These are phyloP conservation scores for Pseudoneurospora amorphoporcata DNA, from an alignment of 495 filamentous ascomycete species.

Conservation along the genomic window DNA sequence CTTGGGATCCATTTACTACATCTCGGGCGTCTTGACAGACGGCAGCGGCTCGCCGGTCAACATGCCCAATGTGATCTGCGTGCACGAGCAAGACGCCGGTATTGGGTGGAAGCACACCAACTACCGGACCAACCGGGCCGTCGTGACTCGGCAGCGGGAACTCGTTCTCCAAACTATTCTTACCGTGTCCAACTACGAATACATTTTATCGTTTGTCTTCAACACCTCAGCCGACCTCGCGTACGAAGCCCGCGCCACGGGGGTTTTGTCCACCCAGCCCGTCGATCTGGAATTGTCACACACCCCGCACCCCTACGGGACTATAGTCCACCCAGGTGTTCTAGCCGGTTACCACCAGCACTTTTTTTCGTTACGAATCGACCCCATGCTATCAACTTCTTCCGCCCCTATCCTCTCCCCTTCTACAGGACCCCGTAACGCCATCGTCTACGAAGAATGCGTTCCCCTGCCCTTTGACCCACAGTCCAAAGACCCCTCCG, in stretches of 20 bases:
- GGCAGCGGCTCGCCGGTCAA: slow-evolving; percentile 47
- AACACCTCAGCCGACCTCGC: slow-evolving; percentile 73
- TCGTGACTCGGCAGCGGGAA: slow-evolving; percentile 58
- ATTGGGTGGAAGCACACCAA: slow-evolving; percentile 80
- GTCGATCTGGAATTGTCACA: slow-evolving; percentile 58
- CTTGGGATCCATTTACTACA: slow-evolving; percentile 67
- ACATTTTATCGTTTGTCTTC: slow-evolving; percentile 76
- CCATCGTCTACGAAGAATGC: slow-evolving; percentile 59
- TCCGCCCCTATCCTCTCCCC: background rate
- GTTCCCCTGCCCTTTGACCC: slow-evolving; percentile 34
- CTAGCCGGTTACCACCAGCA: slow-evolving; percentile 72
- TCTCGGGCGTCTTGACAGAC: slow-evolving; percentile 46
- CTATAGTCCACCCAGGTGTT: slow-evolving; percentile 77
- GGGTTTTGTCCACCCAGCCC: slow-evolving; percentile 75
- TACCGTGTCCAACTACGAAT: slow-evolving; percentile 76
- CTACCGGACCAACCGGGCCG: slow-evolving; percentile 58
- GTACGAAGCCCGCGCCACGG: slow-evolving; percentile 77
- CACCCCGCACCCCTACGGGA: slow-evolving; percentile 51
- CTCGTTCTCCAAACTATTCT: slow-evolving; percentile 70
- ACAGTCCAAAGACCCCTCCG: slow-evolving; percentile 15
- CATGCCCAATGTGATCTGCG: slow-evolving; percentile 66
- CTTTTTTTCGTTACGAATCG: slow-evolving; percentile 79
- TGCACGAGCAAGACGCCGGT: slow-evolving; percentile 66
- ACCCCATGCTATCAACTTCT: slow-evolving; percentile 42
- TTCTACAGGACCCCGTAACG: slow-evolving; percentile 65